Evolutionary conservation across 345 rosid genomes (phyloP).

Genomic region (Stellera chamaejasme): DNA sequence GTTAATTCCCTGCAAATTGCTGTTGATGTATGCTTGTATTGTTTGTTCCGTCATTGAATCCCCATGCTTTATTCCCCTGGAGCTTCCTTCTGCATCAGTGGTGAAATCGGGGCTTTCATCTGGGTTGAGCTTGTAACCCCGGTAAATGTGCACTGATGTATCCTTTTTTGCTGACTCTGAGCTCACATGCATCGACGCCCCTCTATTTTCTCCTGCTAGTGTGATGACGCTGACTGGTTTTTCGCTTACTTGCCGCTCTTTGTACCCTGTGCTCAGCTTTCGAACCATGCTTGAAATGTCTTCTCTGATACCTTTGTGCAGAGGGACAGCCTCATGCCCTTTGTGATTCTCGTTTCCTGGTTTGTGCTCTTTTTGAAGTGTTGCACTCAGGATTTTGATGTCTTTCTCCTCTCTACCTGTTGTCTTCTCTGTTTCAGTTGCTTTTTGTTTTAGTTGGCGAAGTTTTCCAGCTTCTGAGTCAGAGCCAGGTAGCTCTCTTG

Average conservation of each 20-base stretch:
- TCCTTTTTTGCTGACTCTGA: slow-evolving; percentile 38
- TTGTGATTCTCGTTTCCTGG: slow-evolving; percentile 12
- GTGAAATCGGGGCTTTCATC: slow-evolving; percentile 49
- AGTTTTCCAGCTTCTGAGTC: slow-evolving; percentile 17
- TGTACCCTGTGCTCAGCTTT: slow-evolving; percentile 34
- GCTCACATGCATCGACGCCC: slow-evolving; percentile 56
- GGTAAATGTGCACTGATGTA: slow-evolving; percentile 44
- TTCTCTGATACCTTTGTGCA: slow-evolving; percentile 48
- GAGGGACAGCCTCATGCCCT: slow-evolving; percentile 18
- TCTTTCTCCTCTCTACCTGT: slow-evolving; percentile 16
- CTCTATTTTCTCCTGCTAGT: slow-evolving; percentile 82
- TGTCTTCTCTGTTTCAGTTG: slow-evolving; percentile 14
- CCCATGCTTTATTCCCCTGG: slow-evolving; percentile 15
- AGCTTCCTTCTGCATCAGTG: slow-evolving; percentile 47
- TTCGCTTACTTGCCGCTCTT: slow-evolving; percentile 32
- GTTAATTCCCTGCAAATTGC: slow-evolving; percentile 58
- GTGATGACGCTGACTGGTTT: slow-evolving; percentile 39
- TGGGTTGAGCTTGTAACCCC: slow-evolving; percentile 52
- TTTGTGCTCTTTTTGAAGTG: slow-evolving; percentile 19
- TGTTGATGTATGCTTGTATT: slow-evolving; percentile 46
- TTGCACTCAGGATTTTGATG: slow-evolving; percentile 28
- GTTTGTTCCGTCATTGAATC: slow-evolving; percentile 22
- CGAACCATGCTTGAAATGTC: slow-evolving; percentile 51
- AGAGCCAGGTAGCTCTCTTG: slow-evolving; percentile 15
- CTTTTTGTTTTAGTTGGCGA: slow-evolving; percentile 24